Base-by-base conservation (phyloP, 1,284 basidiomycete genomes). In the Tremellales sp. region DNA sequence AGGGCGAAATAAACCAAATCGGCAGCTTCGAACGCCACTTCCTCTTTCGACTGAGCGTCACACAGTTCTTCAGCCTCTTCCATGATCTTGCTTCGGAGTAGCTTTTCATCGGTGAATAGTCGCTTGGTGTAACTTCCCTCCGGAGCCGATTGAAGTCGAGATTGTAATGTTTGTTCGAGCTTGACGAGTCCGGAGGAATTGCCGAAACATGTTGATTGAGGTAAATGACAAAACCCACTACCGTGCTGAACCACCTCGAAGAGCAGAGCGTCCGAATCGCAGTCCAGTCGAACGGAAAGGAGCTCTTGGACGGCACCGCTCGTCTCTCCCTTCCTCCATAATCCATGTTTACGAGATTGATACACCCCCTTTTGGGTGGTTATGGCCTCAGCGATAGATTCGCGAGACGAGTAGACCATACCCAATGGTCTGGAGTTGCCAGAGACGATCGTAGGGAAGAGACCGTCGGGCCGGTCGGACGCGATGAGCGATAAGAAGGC, bases 11-110 rank as follows among this genome's bases (percentile, higher is more conserved):
- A 99, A 43, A 97, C 65, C 35, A 99, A 77, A 74, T 99, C 96
- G 0, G 94, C 94, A 2, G 92, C 89, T 74, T 99, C 96, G 58
- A 94, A 96, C 0, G 91, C 88, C n/a, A 97, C 79, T 40, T 93
- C 87, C 46, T 90, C 85, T 65, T 82, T 81, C 4, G 82, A 83
- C 60, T 84, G 78, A 13, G 96, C 96, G 23, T 81, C 80, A 65
- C 92, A 94, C 12, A 99, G 81, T 73, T 99, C 96, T 63, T 94
- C 89, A 0, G 96, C 96, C 73, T 99, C 96, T 73, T 99, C 96
- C 83, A 89, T 90, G 54, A 99, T 91, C 77, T 99, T 99, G 45
- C 92, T 85, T 45, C 80, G 81, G 40, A 98, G 79, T 19, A 99
- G 79, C 43, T 81, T 81, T 10, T 85, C 76, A 64, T 97, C 90